phyloP scores from a whole-genome alignment of 1,139 yeast species.

The Kodamaea alishanica region DNA sequence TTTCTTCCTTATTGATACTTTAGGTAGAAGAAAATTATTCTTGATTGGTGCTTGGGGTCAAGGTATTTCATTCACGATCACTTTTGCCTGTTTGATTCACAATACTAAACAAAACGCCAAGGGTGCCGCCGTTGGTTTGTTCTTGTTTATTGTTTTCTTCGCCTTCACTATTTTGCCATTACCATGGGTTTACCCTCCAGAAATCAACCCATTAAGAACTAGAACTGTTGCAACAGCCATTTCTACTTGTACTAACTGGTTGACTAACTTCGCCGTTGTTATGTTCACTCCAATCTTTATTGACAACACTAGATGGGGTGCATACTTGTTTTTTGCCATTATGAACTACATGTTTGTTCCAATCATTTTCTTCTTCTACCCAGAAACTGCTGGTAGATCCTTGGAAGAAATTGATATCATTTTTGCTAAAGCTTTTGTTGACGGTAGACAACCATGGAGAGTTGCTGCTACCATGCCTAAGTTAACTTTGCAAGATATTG shows the following conservation, averaged over 20 bases:
- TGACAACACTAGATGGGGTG: conserved; percentile 39
- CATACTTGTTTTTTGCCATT: conserved; percentile 33
- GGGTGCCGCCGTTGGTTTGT: conserved; percentile 42
- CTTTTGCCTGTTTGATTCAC: conserved; percentile 42
- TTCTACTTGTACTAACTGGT: conserved; percentile 47
- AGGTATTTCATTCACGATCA: conserved; percentile 37
- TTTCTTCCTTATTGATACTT: conserved; percentile 57
- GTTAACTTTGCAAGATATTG: conserved; percentile 43
- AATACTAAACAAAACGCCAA: conserved; percentile 32
- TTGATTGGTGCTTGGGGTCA: conserved; percentile 50
- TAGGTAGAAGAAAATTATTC: conserved; percentile 64
- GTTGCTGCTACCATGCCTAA: conserved; percentile 51
- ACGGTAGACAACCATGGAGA: conserved; percentile 45
- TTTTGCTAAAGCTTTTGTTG: conserved; percentile 37
- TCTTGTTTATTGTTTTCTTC: conserved; percentile 26
- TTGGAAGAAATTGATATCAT: conserved; percentile 31
- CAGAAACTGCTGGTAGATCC: conserved; percentile 30
- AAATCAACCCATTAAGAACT: conserved; percentile 58
- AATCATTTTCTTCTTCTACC: conserved; percentile 28
- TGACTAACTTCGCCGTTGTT: conserved; percentile 49
- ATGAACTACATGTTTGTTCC: conserved; percentile 26
- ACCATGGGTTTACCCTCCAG: conserved; percentile 62
- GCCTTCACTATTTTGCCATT: conserved; percentile 33
- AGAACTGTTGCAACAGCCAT: conserved; percentile 56
- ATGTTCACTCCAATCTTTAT: conserved; percentile 53